Percentiles rank a stretch among this genome's conserved stretches.
Evolutionary conservation across 75 land plant genomes (phyloP).

Genomic region (Azolla pinnata): DNA sequence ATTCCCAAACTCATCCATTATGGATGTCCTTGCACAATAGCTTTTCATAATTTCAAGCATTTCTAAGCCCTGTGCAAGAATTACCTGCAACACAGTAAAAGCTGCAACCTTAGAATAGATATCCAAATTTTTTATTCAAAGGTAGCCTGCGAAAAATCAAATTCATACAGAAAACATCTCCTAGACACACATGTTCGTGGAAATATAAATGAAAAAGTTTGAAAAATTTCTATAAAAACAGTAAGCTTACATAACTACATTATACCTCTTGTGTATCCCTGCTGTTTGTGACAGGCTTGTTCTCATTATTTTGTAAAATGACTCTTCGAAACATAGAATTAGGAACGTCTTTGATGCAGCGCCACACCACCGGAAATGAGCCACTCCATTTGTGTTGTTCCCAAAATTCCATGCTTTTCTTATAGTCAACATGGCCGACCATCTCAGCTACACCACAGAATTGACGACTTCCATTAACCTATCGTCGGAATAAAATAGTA

Average conservation of each 20-base stretch:
- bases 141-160: neutral
- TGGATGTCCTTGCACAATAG: slow-evolving; percentile 31
- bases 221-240: neutral
- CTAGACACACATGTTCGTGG: neutral
- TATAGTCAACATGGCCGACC: slow-evolving; percentile 74
- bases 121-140: neutral
- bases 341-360: slow-evolving; percentile 73
- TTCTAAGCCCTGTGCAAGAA: slow-evolving; percentile 34
- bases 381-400: slow-evolving; percentile 94
- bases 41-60: slow-evolving; percentile 54
- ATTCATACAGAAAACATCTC: neutral
- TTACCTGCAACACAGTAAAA: slow-evolving; percentile 25
- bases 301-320: slow-evolving; percentile 75
- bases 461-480: slow-evolving; percentile 93
- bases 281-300: slow-evolving; percentile 77
- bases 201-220: slow-evolving; percentile 2
- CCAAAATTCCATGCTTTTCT: slow-evolving; percentile 73
- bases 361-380: slow-evolving; percentile 83
- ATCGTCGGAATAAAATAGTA: slow-evolving; percentile 6
- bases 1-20: slow-evolving; percentile 60
- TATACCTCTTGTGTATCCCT: slow-evolving; percentile 79
- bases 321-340: slow-evolving; percentile 64
- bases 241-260: no score
- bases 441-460: slow-evolving; percentile 93
- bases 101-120: neutral